Evolutionary conservation across 1,284 basidiomycete genomes (phyloP).

Genomic region (Cryptococcus sp.): DNA sequence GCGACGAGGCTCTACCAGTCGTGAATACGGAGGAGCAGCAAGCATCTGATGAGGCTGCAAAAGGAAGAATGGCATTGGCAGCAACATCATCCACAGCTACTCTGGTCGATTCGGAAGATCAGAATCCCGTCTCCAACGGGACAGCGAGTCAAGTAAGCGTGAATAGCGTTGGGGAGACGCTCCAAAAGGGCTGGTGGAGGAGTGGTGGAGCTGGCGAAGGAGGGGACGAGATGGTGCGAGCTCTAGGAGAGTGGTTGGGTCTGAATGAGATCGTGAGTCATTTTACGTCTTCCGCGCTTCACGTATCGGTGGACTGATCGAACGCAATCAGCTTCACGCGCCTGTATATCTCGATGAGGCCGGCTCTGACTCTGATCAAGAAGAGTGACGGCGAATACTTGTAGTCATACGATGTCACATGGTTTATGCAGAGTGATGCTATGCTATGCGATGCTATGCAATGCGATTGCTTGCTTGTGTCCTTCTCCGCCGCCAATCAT

Average conservation of each 20-base stretch:
- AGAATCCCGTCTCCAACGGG: neutral
- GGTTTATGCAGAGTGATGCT: too few species aligned
- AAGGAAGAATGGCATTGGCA: neutral
- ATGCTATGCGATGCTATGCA: too few species aligned
- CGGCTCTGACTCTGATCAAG: slow-evolving; percentile 18
- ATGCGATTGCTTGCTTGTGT: too few species aligned
- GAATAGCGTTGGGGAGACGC: slow-evolving; percentile 1
- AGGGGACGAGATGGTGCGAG: slow-evolving; percentile 48
- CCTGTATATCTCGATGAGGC: slow-evolving; percentile 33
- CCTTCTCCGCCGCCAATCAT: too few species aligned
- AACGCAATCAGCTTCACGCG: slow-evolving; percentile 23
- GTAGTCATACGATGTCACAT: too few species aligned
- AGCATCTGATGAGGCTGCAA: neutral
- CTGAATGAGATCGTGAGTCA: slow-evolving; percentile 42
- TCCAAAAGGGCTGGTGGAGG: slow-evolving; percentile 43
- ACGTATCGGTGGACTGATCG: neutral
- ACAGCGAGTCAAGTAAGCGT: neutral
- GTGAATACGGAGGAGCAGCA: neutral
- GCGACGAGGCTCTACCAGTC: neutral
- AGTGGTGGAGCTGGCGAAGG: slow-evolving; percentile 46
- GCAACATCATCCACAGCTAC: too few species aligned
- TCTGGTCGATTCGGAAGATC: neutral
- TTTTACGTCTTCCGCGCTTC: neutral
- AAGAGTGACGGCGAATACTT: neutral
- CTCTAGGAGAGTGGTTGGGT: slow-evolving; percentile 47